These are phyloP conservation scores for Daldinia bambusicola DNA, from an alignment of 495 filamentous ascomycete genomes.

Conservation along the genomic window DNA sequence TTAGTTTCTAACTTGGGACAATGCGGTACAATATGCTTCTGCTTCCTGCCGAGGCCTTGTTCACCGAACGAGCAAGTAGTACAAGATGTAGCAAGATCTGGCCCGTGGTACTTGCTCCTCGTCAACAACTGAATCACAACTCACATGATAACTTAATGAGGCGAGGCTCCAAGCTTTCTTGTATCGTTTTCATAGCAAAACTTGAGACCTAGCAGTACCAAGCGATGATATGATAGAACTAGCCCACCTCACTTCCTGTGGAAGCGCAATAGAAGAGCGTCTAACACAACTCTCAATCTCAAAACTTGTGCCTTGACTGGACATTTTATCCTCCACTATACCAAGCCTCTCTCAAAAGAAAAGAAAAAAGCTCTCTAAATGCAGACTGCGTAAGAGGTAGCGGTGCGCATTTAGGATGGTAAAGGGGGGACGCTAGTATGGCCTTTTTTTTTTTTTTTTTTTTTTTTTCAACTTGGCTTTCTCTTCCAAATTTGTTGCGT, in stretches of 20 bases:
- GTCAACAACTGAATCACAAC: slow-evolving; percentile 15
- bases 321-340: background rate
- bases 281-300: background rate
- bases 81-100: background rate
- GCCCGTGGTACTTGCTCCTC: slow-evolving; percentile 4
- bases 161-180: background rate
- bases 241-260: background rate
- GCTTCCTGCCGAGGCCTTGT: background rate
- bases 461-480: background rate
- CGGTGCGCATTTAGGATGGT: background rate
- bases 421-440: background rate
- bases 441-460: background rate
- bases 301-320: background rate
- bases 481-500: background rate
- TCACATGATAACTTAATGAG: slow-evolving; percentile 11
- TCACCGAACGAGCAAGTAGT: background rate
- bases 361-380: background rate
- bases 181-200: background rate
- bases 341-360: background rate
- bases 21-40: background rate
- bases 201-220: background rate
- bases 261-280: background rate
- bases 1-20: background rate
- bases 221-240: background rate
- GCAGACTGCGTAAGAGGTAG: background rate